Conservation (phyloP, 371 early-diverging fungal genomes). For the Apophysomyces variabilis region DNA sequence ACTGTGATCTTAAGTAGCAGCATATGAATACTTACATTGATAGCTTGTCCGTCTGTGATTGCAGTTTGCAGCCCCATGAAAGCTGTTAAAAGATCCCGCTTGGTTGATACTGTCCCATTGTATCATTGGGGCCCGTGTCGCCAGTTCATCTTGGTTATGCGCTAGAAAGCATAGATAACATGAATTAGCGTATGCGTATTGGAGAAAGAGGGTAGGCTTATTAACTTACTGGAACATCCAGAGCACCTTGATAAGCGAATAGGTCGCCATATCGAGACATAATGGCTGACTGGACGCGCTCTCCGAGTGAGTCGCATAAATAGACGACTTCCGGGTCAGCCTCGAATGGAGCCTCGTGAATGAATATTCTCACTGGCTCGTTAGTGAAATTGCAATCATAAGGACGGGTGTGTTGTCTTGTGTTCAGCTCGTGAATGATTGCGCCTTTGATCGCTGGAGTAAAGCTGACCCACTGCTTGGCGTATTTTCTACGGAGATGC, state of each 20-base stretch:
- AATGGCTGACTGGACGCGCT: too few relatives aligned
- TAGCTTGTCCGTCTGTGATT: background rate
- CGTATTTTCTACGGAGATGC: constrained; percentile 8
- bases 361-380: background rate
- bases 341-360: constrained; percentile 14
- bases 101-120: background rate
- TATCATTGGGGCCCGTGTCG: background rate
- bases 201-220: background rate
- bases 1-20: background rate
- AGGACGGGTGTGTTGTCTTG: background rate
- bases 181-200: background rate
- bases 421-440: background rate
- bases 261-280: constrained; percentile 3
- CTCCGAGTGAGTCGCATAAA: constrained; percentile 4
- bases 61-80: constrained; percentile 3
- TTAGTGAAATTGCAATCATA: background rate
- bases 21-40: background rate
- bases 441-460: background rate
- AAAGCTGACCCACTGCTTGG: constrained; percentile 6
- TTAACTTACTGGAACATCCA: constrained; percentile 12
- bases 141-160: background rate
- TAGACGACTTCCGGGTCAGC: constrained; percentile 15
- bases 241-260: constrained; percentile 14
- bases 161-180: background rate
- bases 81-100: background rate